These are phyloP conservation scores for Cyclotella baltica DNA, from an alignment of 108 stramenopile genomes.

Conservation along the genomic window DNA sequence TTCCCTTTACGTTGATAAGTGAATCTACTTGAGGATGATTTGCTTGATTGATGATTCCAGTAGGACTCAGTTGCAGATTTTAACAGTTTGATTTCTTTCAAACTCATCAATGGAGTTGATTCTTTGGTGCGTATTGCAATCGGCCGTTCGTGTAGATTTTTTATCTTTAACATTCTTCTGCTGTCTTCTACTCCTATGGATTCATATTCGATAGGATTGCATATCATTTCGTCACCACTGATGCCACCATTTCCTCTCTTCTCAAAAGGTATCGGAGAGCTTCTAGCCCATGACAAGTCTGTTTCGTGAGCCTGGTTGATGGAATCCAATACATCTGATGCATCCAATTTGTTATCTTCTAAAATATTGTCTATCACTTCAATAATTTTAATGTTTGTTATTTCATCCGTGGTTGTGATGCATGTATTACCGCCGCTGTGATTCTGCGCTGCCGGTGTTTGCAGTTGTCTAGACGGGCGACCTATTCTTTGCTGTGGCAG, in stretches of 20 bases:
- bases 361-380: background rate
- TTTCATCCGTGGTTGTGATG: background rate
- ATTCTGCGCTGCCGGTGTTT: background rate
- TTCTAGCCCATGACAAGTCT: constrained; percentile 33
- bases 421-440: background rate
- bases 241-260: background rate
- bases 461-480: background rate
- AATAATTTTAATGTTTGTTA: background rate
- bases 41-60: constrained; percentile 15
- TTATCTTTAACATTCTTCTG: too few species aligned
- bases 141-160: background rate
- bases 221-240: background rate
- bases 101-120: constrained; percentile 32
- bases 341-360: background rate
- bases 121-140: constrained; percentile 29
- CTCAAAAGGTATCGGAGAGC: constrained; percentile 34
- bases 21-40: constrained; percentile 50
- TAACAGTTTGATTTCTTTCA: constrained; percentile 33
- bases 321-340: constrained; percentile 13
- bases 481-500: constrained; percentile 1
- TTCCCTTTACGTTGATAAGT: constrained; percentile 67
- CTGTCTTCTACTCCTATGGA: background rate
- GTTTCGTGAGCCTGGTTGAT: constrained; percentile 21
- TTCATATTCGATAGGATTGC: constrained; percentile 36
- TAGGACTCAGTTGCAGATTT: constrained; percentile 27